Base-by-base conservation (phyloP, 306 rosid species). In the Boehmeria nivea region DNA sequence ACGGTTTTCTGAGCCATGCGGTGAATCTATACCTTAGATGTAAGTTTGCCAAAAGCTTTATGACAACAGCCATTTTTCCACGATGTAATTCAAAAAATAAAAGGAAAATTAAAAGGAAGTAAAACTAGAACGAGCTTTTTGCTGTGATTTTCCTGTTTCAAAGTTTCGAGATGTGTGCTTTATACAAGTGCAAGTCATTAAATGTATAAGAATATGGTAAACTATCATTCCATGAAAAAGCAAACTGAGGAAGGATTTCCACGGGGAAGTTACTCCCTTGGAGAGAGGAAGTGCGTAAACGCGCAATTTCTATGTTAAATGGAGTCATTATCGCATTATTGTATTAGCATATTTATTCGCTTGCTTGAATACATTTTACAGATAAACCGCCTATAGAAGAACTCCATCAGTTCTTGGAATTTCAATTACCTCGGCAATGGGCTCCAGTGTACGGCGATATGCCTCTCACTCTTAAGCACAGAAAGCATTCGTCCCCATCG, bases 341-440 rank as follows among this genome's bases (percentile, higher is more conserved):
- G 36, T 31, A 31, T 31, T 31, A 1, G 36, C 36, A 31, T 31
- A 4, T 31, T 31, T 31, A 31, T 2, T 10, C 8, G 5, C 9
- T 31, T 31, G 36, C 28, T 26, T 25, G 19, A 28, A 51, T 51
- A 23, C 25, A 31, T 67, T 59, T 44, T 61, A 75, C 85, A 87
- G 98, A 90, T 78, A 90, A 82, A 76, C 98, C 96, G 33, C 82
- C 69, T 26, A 80, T 84, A 52, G 98, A 90, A 64, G 98, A 90
- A 68, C 95, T 90, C 44, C 87, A 76, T 15, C 94, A 87, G 40
- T 90, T 90, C 78, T 79, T 90, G 6, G 96, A 87, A 51, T 87
- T 80, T 72, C 98, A 90, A 63, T 68, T 90, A 78, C 87, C 95
- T 8, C 78, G 95, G 20, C 94, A 82, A 42, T 90, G 98, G 98